Base-by-base conservation (phyloP, 2,329 filamentous ascomycete genomes). In the Clonostachys rhizophaga region DNA sequence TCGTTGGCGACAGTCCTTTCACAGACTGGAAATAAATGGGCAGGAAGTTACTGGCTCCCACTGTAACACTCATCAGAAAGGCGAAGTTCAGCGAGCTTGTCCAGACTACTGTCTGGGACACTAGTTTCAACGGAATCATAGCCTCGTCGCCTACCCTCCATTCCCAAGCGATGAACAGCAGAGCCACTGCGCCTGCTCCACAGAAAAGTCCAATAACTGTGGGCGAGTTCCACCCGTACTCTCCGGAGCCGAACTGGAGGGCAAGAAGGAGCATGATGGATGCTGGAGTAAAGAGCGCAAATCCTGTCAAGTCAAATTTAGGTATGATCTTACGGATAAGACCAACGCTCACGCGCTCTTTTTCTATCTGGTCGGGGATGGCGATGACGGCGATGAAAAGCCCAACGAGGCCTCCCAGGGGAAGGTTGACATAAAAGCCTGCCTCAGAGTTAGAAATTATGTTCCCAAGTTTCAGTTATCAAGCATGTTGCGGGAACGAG, bases 21-120 rank as follows among this genome's bases (percentile, higher is more conserved):
- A 76, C 61, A 46, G 65, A 61, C 60, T 76, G 69, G 57, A 76
- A 73, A 64, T 71, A 75, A 50, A 74, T 63, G 2, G 72, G 71
- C 5, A 75, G 57, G 50, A 69, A 71, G 57, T 69, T 70, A 20
- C 71, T 56, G 4, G 66, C 57, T 5, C 72, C 53, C 50, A 74
- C 70, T 47, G 69, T 70, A n/a, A 62, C 55, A 7, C 65, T 64
- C 14, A 65, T 64, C 16, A 72, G 61, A 47, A 69, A 62, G 46
- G 71, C 66, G 14, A 63, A 60, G 45, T 66, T 71, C 5, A 67
- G 4, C 18, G 64, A 58, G 43, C 64, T 66, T 7, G 66, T 53
- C 55, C 62, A 64, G 7, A 57, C 49, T 10, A 48, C 43, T 9
- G 48, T 49, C 34, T 47, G 41, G 17, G 30, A 34, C 3, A 51